Conservation (phyloP, 2,329 filamentous ascomycete genomes). For the Boeremia lycopersici region DNA sequence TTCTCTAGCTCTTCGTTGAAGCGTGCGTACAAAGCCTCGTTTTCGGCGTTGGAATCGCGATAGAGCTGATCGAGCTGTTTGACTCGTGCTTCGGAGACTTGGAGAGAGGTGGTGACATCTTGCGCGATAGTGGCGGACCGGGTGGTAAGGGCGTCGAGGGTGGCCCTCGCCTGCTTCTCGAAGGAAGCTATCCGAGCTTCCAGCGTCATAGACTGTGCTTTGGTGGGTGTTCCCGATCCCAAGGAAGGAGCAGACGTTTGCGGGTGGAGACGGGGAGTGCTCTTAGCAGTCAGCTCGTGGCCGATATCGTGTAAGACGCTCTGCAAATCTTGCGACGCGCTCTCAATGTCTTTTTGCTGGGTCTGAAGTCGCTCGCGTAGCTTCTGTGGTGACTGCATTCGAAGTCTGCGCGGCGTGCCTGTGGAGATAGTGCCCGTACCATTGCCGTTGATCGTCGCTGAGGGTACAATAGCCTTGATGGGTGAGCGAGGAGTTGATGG, state of each 20-base stretch:
- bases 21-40: slow-evolving; percentile 87
- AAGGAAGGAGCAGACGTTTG: slow-evolving; percentile 37
- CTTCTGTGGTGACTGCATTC: slow-evolving; percentile 68
- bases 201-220: slow-evolving; percentile 45
- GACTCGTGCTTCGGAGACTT: slow-evolving; percentile 76
- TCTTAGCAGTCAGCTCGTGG: slow-evolving; percentile 69
- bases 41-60: slow-evolving; percentile 85
- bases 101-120: slow-evolving; percentile 74
- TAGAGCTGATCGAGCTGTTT: slow-evolving; percentile 87
- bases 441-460: neutral
- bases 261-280: slow-evolving; percentile 39
- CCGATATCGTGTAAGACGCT: slow-evolving; percentile 80
- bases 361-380: slow-evolving; percentile 81
- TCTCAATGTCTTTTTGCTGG: slow-evolving; percentile 76
- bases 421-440: slow-evolving; percentile 17
- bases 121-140: slow-evolving; percentile 60
- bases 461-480: slow-evolving; percentile 26
- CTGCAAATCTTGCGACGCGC: slow-evolving; percentile 71
- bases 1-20: slow-evolving; percentile 91
- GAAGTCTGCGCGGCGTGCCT: slow-evolving; percentile 38
- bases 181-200: slow-evolving; percentile 67
- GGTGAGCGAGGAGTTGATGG: slow-evolving; percentile 45
- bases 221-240: slow-evolving; percentile 22
- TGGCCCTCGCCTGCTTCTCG: slow-evolving; percentile 67
- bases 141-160: slow-evolving; percentile 42